Evolutionary conservation across 169 alveolate genomes (phyloP).

Genomic region (Plasmodium vivax): DNA sequence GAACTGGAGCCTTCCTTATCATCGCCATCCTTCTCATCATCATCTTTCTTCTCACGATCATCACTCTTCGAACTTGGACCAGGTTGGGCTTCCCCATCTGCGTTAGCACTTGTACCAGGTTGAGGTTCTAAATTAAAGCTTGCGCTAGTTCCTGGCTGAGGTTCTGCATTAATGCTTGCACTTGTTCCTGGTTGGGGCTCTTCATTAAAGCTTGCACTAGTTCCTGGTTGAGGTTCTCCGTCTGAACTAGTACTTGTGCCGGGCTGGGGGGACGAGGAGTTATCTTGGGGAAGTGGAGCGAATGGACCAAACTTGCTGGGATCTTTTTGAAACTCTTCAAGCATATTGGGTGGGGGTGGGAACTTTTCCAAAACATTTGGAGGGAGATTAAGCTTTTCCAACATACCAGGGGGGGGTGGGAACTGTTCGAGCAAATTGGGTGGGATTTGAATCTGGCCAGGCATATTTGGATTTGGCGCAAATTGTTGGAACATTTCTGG

Average conservation of each 20-base stretch:
- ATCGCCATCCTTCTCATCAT: background rate
- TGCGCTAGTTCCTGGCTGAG: background rate
- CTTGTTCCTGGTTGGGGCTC: background rate
- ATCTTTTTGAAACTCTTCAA: background rate
- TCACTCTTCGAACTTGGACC: background rate
- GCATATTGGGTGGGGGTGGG: slow-evolving; percentile 11
- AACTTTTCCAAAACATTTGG: background rate
- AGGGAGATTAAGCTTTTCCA: background rate
- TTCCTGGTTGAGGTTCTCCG: background rate
- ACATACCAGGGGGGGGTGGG: background rate
- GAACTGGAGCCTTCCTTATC: background rate
- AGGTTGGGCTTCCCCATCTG: background rate
- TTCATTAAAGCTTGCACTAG: background rate
- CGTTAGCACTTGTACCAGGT: background rate
- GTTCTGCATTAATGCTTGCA: background rate
- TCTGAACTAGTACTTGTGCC: background rate
- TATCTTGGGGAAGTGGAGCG: background rate
- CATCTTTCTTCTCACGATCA: background rate
- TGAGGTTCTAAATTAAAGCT: background rate
- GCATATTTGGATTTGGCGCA: background rate
- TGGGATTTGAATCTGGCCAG: background rate
- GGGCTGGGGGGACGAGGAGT: background rate
- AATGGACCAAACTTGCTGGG: background rate
- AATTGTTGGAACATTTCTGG: slow-evolving; percentile 7
- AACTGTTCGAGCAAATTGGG: background rate